Evolutionary conservation across 2,329 filamentous ascomycete genomes (phyloP), one percentile per base, ranked within the genome.

Genomic region (Pseudogymnoascus sp.): DNA sequence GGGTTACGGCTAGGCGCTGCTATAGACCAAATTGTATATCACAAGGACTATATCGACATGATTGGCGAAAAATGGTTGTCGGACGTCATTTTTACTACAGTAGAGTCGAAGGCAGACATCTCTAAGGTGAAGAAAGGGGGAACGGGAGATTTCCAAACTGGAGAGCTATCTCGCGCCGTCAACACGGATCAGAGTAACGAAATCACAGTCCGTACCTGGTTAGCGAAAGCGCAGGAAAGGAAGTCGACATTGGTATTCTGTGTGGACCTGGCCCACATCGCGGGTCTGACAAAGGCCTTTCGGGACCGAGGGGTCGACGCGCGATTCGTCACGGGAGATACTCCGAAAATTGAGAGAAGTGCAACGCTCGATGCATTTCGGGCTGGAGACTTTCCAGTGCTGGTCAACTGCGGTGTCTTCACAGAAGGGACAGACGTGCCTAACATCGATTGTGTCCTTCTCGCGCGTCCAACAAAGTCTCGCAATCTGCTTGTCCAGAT

Each of bases 371-470:
- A 90, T 33, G 84, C 84, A 2, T 99, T 99, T 76, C 89, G 83
- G 67, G 81, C 79, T 1, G 83, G 87, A 7, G 83, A 92, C 47
- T 97, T 90, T 67, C 91, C 91, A 0, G 91, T 99, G 0, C 81
- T 99, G 13, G 78, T 99, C 61, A 99, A 99, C 73, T 97, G 95
- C 72, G 93, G 93, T 8, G 90, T 99, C 42, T 97, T 96, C 71
- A 97, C 93, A 0, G 95, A 99, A 77, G 95, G 95, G 1, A 99
- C 95, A 0, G 95, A 99, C 71, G 96, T 99, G 33, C 95, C 96
- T 5, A 97, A 96, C 73, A 90, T 99, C 68, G 95, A 99, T 77
- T 97, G 95, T 72, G 85, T 99, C 23, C 73, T 99, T 8, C 82
- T 99, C 8, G 92, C 89, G 3, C 82, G 95, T 23, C 95, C 95